Conservation (phyloP, 352 stramenopile species). For the Phytophthora aleatoria region DNA sequence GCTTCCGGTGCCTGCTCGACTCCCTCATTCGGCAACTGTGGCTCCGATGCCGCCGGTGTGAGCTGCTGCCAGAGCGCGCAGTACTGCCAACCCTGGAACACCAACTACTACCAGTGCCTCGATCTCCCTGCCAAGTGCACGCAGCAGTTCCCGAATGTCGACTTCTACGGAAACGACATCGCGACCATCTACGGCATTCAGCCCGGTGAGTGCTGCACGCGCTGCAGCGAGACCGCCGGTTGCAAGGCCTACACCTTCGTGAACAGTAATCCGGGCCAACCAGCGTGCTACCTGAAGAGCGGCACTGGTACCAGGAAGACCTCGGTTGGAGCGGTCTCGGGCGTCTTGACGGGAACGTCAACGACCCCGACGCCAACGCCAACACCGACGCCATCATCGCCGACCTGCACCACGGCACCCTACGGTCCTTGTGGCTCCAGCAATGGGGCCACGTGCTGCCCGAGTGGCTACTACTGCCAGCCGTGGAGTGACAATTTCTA, state of each 20-base stretch:
- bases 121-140: slow-evolving; percentile 21
- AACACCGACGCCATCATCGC: slow-evolving; percentile 24
- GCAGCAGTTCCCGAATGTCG: slow-evolving; percentile 37
- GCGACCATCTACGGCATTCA: background rate
- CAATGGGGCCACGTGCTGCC: slow-evolving; percentile 35
- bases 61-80: slow-evolving; percentile 23
- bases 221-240: slow-evolving; percentile 22
- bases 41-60: slow-evolving; percentile 16
- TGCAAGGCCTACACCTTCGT: slow-evolving; percentile 41
- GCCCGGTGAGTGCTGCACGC: slow-evolving; percentile 31
- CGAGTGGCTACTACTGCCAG: slow-evolving; percentile 45
- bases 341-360: slow-evolving; percentile 6
- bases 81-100: slow-evolving; percentile 40
- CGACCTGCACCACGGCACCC: slow-evolving; percentile 21
- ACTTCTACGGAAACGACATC: too few relatives aligned
- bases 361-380: slow-evolving; percentile 13
- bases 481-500: slow-evolving; percentile 47
- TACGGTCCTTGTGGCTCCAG: slow-evolving; percentile 31
- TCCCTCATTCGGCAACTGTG: slow-evolving; percentile 15
- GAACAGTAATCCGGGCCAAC: slow-evolving; percentile 37
- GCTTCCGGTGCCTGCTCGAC: slow-evolving; percentile 12
- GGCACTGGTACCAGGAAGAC: slow-evolving; percentile 12
- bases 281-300: slow-evolving; percentile 45
- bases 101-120: slow-evolving; percentile 35
- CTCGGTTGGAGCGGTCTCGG: slow-evolving; percentile 31